A percentile compares a stretch with the other conserved stretches of the same genome.
These are phyloP conservation scores for Phytopythium mirpurense DNA, from an alignment of 352 stramenopile species.

Conservation along the genomic window DNA sequence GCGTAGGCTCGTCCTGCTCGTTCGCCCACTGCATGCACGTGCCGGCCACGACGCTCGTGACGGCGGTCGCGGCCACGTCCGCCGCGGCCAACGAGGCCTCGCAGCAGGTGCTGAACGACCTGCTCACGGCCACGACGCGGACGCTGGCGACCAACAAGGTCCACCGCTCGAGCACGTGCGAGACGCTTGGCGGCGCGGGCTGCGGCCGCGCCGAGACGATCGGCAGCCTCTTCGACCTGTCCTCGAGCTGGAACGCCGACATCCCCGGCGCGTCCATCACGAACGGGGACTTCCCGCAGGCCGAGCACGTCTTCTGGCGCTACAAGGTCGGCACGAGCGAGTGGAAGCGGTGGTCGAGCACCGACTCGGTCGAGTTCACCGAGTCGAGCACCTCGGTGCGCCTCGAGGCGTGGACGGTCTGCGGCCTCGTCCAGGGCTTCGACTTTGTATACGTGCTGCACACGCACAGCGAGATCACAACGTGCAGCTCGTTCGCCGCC, in stretches of 20 bases:
- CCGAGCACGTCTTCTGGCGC: neutral
- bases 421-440: neutral
- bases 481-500: conserved; percentile 9
- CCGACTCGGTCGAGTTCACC: neutral
- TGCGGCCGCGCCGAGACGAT: neutral
- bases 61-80: neutral
- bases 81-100: neutral
- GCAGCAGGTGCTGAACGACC: neutral
- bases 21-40: neutral
- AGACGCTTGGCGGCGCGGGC: neutral
- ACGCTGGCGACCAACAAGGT: neutral
- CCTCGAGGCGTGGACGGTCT: conserved; percentile 19
- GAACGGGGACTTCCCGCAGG: neutral
- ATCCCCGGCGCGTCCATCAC: neutral
- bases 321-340: neutral
- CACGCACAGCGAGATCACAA: conserved; percentile 15
- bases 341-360: neutral
- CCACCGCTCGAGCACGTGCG: neutral
- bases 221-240: neutral
- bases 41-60: neutral
- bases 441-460: conserved; percentile 19
- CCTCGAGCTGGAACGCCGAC: neutral
- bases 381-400: neutral
- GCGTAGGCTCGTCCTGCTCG: neutral
- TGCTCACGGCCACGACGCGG: neutral